Percentiles rank a stretch among this genome's conserved stretches.
phyloP scores from a whole-genome alignment of 2,329 filamentous ascomycete genomes.

The Zelopaecilomyces penicillatus region DNA sequence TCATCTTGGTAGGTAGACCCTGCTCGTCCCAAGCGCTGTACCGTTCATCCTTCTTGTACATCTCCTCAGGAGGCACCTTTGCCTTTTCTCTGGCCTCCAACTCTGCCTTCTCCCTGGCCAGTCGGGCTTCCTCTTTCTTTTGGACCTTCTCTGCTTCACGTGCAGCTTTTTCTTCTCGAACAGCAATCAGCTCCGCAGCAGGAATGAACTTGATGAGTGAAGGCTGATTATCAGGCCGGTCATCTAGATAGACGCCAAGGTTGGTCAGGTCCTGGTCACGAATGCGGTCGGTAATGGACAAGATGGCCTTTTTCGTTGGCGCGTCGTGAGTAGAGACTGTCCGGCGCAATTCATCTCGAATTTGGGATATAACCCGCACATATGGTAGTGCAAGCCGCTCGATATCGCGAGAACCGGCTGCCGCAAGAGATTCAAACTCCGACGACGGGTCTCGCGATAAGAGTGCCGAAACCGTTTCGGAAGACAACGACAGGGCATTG shows the following conservation, averaged over 20 bases:
- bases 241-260: slow-evolving; percentile 80
- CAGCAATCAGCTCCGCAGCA: slow-evolving; percentile 47
- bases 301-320: slow-evolving; percentile 59
- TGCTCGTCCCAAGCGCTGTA: slow-evolving; percentile 77
- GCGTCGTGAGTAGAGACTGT: slow-evolving; percentile 39
- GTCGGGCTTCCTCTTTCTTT: slow-evolving; percentile 47
- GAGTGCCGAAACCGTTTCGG: slow-evolving; percentile 34
- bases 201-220: slow-evolving; percentile 65
- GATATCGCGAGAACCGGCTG: slow-evolving; percentile 39
- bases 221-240: slow-evolving; percentile 56
- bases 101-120: slow-evolving; percentile 42
- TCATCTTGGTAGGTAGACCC: slow-evolving; percentile 69
- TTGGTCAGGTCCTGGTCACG: slow-evolving; percentile 76
- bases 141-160: slow-evolving; percentile 52
- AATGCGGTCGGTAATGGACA: slow-evolving; percentile 69
- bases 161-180: slow-evolving; percentile 50
- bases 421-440: slow-evolving; percentile 39
- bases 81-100: slow-evolving; percentile 50
- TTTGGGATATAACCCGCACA: slow-evolving; percentile 43
- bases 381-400: slow-evolving; percentile 48
- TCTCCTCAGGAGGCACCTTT: slow-evolving; percentile 43
- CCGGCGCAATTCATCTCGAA: slow-evolving; percentile 54
- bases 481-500: slow-evolving; percentile 38
- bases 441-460: slow-evolving; percentile 34
- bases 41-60: slow-evolving; percentile 48